phyloP scores from a whole-genome alignment of 2,329 filamentous ascomycete species.

The Talaromyces marneffei region DNA sequence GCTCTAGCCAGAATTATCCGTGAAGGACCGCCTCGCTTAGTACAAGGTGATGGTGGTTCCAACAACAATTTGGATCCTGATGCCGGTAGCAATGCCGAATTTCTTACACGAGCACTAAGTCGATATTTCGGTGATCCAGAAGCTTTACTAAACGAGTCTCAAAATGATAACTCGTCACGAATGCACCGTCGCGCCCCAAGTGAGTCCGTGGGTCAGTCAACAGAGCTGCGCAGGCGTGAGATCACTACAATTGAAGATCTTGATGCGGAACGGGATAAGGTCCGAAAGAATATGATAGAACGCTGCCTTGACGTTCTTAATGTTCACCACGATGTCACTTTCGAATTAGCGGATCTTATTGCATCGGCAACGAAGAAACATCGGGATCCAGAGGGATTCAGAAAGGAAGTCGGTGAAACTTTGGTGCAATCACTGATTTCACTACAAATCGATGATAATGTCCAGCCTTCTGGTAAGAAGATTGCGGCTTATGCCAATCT shows the following conservation, averaged over 20 bases:
- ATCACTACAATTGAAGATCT: slow-evolving; percentile 66
- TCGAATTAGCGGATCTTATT: slow-evolving; percentile 85
- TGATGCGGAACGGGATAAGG: slow-evolving; percentile 64
- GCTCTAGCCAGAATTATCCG: slow-evolving; percentile 32
- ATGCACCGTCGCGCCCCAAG: slow-evolving; percentile 19
- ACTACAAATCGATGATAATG: slow-evolving; percentile 53
- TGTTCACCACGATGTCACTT: slow-evolving; percentile 78
- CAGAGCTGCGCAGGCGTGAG: slow-evolving; percentile 26
- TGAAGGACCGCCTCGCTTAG: slow-evolving; percentile 19
- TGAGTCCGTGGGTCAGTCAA: slow-evolving; percentile 21
- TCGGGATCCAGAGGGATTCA: slow-evolving; percentile 51
- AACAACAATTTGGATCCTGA: slow-evolving; percentile 25
- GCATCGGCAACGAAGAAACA: slow-evolving; percentile 61
- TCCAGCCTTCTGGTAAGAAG: slow-evolving; percentile 56
- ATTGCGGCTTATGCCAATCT: slow-evolving; percentile 90
- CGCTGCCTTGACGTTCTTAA: slow-evolving; percentile 85
- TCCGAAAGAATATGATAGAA: slow-evolving; percentile 76
- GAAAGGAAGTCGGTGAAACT: slow-evolving; percentile 73
- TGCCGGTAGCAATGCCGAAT: slow-evolving; percentile 29
- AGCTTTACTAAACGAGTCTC: slow-evolving; percentile 21
- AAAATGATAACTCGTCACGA: slow-evolving; percentile 21
- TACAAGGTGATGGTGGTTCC: slow-evolving; percentile 15
- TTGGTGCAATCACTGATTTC: slow-evolving; percentile 77
- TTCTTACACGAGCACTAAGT: slow-evolving; percentile 40
- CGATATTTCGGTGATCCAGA: slow-evolving; percentile 34